phyloP scores from a whole-genome alignment of 2,329 filamentous ascomycete species.

The Chaetomium strumarium region DNA sequence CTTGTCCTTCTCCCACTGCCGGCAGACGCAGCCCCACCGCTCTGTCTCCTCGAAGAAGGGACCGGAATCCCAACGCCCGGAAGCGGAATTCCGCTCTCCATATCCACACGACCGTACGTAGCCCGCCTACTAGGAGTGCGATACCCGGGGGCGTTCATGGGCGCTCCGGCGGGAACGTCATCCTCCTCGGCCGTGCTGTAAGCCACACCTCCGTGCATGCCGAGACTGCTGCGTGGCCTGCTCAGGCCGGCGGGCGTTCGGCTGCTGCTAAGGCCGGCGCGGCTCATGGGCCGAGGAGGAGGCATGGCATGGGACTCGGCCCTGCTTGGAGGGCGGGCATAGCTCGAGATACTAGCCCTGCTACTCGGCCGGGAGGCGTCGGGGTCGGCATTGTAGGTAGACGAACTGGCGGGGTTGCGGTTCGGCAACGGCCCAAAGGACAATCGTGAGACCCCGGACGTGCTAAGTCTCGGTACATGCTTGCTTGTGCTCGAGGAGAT shows the following conservation, averaged over 20 bases:
- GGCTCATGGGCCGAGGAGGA: conserved; percentile 56
- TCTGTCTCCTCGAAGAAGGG: conserved; percentile 25
- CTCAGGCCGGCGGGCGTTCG: conserved; percentile 60
- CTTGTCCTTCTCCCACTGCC: conserved; percentile 15
- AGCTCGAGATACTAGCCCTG: conserved; percentile 57
- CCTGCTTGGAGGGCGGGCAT: conserved; percentile 49
- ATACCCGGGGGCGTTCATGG: conserved; percentile 12
- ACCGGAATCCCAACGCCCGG: conserved; percentile 34
- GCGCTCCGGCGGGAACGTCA: conserved; percentile 35
- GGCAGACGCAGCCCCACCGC: conserved; percentile 23
- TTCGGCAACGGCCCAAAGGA: conserved; percentile 59
- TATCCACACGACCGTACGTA: conserved; percentile 46
- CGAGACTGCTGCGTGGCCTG: conserved; percentile 66
- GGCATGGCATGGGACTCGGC: conserved; percentile 42
- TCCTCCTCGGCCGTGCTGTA: conserved; percentile 48
- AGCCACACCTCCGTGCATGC: conserved; percentile 49
- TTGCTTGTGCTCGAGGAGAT: conserved; percentile 37
- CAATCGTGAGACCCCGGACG: conserved; percentile 56
- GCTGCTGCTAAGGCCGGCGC: conserved; percentile 53
- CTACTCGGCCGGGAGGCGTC: conserved; percentile 65
- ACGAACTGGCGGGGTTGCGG: conserved; percentile 39
- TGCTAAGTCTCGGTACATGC: conserved; percentile 54
- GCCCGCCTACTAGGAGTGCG: conserved; percentile 52
- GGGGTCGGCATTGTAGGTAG: conserved; percentile 26
- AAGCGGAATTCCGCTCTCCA: conserved; percentile 44